A percentile compares a stretch with the other conserved stretches of the same genome.
phyloP scores from a whole-genome alignment of 1,284 basidiomycete genomes.

The Cystobasidium pallidum region DNA sequence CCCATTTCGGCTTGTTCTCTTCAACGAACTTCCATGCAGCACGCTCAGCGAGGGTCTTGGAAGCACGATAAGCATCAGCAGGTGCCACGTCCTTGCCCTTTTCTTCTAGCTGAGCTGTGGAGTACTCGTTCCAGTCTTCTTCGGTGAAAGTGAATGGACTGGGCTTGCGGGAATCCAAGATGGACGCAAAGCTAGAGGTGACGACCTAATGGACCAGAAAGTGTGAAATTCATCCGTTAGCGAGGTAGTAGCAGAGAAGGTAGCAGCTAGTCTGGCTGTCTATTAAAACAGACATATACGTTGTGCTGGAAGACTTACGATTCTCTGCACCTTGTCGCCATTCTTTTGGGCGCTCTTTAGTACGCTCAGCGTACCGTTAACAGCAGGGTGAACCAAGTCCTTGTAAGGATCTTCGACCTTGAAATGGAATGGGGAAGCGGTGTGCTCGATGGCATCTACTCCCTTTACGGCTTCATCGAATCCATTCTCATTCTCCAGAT shows the following conservation, averaged over 20 bases:
- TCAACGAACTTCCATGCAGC: slow-evolving; percentile 52
- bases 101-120: slow-evolving; percentile 48
- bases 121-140: slow-evolving; percentile 51
- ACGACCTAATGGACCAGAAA: slow-evolving; percentile 53
- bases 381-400: slow-evolving; percentile 58
- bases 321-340: slow-evolving; percentile 56
- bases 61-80: slow-evolving; percentile 37
- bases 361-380: slow-evolving; percentile 59
- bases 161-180: slow-evolving; percentile 45
- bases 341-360: slow-evolving; percentile 55
- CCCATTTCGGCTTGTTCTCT: slow-evolving; percentile 44
- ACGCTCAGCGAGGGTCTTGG: slow-evolving; percentile 49
- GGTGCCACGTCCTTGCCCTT: slow-evolving; percentile 47
- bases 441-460: slow-evolving; percentile 52
- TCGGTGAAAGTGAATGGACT: slow-evolving; percentile 50
- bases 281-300: neutral
- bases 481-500: slow-evolving; percentile 56
- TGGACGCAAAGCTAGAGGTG: slow-evolving; percentile 59
- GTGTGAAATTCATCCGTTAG: no score
- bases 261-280: no score
- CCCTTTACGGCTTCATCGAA: slow-evolving; percentile 59
- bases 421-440: slow-evolving; percentile 56
- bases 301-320: slow-evolving; percentile 48
- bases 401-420: slow-evolving; percentile 39
- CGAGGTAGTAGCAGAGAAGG: no score